These are phyloP conservation scores for Primulina eburnea DNA, from an alignment of 257 asterid species.

Conservation along the genomic window DNA sequence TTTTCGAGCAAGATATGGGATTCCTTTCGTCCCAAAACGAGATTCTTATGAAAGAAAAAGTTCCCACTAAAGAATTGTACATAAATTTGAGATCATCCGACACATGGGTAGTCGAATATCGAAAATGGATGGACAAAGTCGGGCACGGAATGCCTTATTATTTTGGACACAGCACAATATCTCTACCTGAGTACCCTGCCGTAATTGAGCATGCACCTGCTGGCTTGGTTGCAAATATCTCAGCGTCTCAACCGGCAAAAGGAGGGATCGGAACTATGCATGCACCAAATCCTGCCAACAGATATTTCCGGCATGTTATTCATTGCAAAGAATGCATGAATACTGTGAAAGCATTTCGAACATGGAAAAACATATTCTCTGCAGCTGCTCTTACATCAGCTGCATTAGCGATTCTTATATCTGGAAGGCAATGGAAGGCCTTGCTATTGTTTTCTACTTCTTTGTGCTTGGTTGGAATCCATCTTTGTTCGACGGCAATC, in stretches of 20 bases:
- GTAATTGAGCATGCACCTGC: constrained; percentile 97
- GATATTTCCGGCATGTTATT: constrained; percentile 76
- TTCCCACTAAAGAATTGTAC: constrained; percentile 74
- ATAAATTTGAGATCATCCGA: constrained; percentile 78
- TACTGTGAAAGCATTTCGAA: constrained; percentile 42
- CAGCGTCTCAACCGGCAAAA: constrained; percentile 89
- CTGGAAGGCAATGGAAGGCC: constrained; percentile 84
- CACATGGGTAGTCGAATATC: constrained; percentile 77
- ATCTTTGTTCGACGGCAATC: constrained; percentile 55
- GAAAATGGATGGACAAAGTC: constrained; percentile 96
- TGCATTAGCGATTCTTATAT: constrained; percentile 65
- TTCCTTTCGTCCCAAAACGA: constrained; percentile 93
- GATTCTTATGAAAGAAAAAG: constrained; percentile 68
- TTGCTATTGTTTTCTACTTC: constrained; percentile 52
- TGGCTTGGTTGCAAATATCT: constrained; percentile 68
- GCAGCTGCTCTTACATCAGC: constrained; percentile 57
- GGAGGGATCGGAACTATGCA: constrained; percentile 76
- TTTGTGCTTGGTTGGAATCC: constrained; percentile 62
- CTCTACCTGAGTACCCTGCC: constrained; percentile 62
- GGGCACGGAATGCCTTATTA: constrained; percentile 95
- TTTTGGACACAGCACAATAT: constrained; percentile 71
- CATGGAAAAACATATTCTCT: constrained; percentile 66
- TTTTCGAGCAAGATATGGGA: constrained; percentile 97
- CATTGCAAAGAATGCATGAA: constrained; percentile 70
- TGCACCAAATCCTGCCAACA: constrained; percentile 68